phyloP scores from a whole-genome alignment of 2,329 filamentous ascomycete species.

The Diaporthe sp. region DNA sequence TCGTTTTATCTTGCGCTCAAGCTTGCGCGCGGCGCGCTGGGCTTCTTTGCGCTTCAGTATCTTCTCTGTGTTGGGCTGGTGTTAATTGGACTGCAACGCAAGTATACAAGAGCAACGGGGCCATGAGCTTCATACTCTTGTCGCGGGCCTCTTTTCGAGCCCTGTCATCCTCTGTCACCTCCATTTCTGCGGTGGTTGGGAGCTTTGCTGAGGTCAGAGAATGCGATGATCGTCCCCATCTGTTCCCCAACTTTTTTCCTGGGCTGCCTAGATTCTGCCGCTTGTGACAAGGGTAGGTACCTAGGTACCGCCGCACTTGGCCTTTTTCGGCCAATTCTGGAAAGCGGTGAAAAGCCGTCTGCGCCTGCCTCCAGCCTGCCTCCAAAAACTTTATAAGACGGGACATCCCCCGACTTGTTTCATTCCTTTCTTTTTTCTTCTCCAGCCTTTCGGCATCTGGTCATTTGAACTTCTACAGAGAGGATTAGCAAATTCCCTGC shows the following conservation, averaged over 20 bases:
- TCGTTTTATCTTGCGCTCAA: constrained; percentile 54
- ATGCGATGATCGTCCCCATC: constrained; percentile 4
- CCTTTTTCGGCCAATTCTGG: neutral
- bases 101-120: neutral
- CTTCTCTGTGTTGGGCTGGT: constrained; percentile 46
- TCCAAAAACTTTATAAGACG: constrained; percentile 17
- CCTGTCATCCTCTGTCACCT: constrained; percentile 11
- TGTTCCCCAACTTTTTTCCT: constrained; percentile 32
- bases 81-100: neutral
- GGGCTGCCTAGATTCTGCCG: constrained; percentile 33
- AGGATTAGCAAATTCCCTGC: constrained; percentile 78
- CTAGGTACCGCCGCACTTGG: neutral
- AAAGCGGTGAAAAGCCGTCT: constrained; percentile 24
- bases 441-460: constrained; percentile 29
- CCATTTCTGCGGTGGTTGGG: constrained; percentile 23
- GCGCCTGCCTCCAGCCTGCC: too few species aligned
- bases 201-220: neutral
- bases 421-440: neutral
- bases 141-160: neutral
- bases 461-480: constrained; percentile 38
- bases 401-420: neutral
- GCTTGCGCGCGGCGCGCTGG: constrained; percentile 50
- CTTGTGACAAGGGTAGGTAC: constrained; percentile 23
- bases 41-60: constrained; percentile 48
- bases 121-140: constrained; percentile 1